Evolutionary conservation across 1,139 yeast species (phyloP).

Genomic region (Meyerozyma sp.): DNA sequence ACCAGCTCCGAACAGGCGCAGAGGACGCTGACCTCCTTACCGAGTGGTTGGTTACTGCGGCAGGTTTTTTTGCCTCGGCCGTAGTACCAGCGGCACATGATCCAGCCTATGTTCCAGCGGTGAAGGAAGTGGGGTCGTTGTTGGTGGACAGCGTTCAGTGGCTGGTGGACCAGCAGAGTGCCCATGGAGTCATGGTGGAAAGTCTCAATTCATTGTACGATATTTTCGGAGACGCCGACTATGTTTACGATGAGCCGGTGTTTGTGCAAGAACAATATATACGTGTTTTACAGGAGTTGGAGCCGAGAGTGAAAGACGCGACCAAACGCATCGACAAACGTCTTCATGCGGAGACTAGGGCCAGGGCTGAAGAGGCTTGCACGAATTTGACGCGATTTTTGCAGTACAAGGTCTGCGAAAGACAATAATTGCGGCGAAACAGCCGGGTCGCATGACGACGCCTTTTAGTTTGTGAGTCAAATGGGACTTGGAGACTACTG

Average conservation of each 20-base stretch:
- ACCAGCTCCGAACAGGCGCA: constrained; percentile 5
- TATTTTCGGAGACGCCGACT: constrained; percentile 70
- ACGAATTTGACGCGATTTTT: constrained; percentile 69
- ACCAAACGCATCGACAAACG: constrained; percentile 68
- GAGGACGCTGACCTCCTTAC: constrained; percentile 10
- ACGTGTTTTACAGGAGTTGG: constrained; percentile 33
- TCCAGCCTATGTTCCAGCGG: neutral
- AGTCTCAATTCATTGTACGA: constrained; percentile 66
- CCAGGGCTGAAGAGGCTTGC: constrained; percentile 64
- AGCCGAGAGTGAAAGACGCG: constrained; percentile 48
- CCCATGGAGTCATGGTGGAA: constrained; percentile 47
- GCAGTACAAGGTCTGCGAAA: constrained; percentile 48
- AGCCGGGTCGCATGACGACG: too few species aligned
- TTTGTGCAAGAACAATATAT: constrained; percentile 57
- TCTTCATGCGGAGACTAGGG: constrained; percentile 50
- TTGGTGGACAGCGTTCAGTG: neutral
- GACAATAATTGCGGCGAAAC: neutral
- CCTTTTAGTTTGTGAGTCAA: neutral
- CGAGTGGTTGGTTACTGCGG: constrained; percentile 18
- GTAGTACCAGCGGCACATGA: constrained; percentile 15
- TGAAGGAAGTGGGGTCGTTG: neutral
- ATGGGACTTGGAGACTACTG: too few species aligned
- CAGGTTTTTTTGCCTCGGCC: constrained; percentile 53
- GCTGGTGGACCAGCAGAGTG: constrained; percentile 4
- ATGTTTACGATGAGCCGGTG: constrained; percentile 60